Base-by-base conservation (phyloP, 148 eudicot species). In the Chenopodium berlandieri region DNA sequence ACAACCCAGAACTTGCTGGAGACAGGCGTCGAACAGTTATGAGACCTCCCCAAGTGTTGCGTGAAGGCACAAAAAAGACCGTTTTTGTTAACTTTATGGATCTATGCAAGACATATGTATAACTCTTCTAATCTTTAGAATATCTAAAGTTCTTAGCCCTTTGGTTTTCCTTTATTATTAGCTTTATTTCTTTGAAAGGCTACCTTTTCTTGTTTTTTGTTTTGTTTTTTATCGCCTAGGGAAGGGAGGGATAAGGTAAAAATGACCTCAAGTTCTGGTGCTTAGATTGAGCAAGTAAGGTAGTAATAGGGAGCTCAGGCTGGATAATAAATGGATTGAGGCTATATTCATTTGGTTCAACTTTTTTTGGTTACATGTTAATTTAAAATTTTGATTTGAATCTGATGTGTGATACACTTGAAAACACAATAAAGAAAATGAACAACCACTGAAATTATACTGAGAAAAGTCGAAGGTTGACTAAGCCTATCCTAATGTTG, bases 21-120 rank as follows among this genome's bases (percentile, higher is more conserved):
- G 97, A 93, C 83, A 87, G 99, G 81, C 89, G 97, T 5, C 88
- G 97, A 74, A 96, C 99, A 52, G 98, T 96, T 75, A 94, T 96
- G 99, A 92, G 99, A 85, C 99, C 99, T 60, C 98, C 99, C 44
- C 98, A 94, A 89, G 99, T 96, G 82, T 91, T 94, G 81, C 97
- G 98, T 84, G 98, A 96, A 89, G 99, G 99, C 82, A 96, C 99
- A 34, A 95, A 96, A 87, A 94, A 96, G 87, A 96, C 99, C 1
- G 97, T 96, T 62, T 96, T 94, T 82, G 98, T 89, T 9, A 96
- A 96, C 85, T 94, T 96, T 77, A 94, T 91, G 91, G 99, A 96
- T 86, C 94, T 96, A 74, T 94, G 99, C 93, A 96, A 90, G 84
- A 91, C 91, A 98, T 94, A 76, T 44, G 86, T 72, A n/a, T 65